Percentiles rank a stretch among this genome's conserved stretches.
These are phyloP conservation scores for Aspergillus unguis DNA, from an alignment of 2,329 filamentous ascomycete genomes.

Conservation along the genomic window DNA sequence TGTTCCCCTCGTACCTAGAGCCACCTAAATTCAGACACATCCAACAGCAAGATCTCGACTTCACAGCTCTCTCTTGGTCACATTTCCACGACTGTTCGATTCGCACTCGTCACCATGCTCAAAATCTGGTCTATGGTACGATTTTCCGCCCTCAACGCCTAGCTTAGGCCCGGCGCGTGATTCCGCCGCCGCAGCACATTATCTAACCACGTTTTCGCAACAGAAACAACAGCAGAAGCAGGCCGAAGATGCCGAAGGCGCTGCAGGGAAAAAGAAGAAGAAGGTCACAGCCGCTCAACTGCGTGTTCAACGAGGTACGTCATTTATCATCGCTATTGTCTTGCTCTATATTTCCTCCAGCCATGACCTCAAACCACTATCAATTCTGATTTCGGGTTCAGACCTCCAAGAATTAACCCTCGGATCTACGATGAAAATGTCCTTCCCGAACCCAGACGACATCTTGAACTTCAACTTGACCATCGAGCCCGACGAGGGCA, in stretches of 20 bases:
- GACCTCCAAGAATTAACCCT: slow-evolving; percentile 51
- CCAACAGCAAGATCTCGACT: background rate
- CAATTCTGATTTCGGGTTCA: slow-evolving; percentile 15
- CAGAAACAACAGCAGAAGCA: slow-evolving; percentile 83
- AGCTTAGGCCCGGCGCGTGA: background rate
- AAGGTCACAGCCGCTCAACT: slow-evolving; percentile 96
- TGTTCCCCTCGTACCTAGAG: slow-evolving; percentile 1
- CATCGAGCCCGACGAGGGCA: slow-evolving; percentile 55
- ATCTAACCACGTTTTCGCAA: background rate
- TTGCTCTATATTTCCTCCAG: background rate
- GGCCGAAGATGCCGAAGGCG: slow-evolving; percentile 85
- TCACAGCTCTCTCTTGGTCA: too few relatives aligned
- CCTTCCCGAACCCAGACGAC: slow-evolving; percentile 57
- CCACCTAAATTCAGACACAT: background rate
- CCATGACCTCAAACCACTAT: background rate
- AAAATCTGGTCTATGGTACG: slow-evolving; percentile 99
- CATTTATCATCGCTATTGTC: background rate
- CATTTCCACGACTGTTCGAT: too few relatives aligned
- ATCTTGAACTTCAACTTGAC: slow-evolving; percentile 53
- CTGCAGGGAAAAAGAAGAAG: slow-evolving; percentile 83
- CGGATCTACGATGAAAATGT: slow-evolving; percentile 54
- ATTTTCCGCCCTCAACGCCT: background rate
- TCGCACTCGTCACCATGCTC: slow-evolving; percentile 65
- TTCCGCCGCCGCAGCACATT: background rate
- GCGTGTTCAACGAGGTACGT: slow-evolving; percentile 86